These are phyloP conservation scores for Acanthamoeba culbertsoni DNA, from an alignment of 208 protist genomes.

Conservation along the genomic window DNA sequence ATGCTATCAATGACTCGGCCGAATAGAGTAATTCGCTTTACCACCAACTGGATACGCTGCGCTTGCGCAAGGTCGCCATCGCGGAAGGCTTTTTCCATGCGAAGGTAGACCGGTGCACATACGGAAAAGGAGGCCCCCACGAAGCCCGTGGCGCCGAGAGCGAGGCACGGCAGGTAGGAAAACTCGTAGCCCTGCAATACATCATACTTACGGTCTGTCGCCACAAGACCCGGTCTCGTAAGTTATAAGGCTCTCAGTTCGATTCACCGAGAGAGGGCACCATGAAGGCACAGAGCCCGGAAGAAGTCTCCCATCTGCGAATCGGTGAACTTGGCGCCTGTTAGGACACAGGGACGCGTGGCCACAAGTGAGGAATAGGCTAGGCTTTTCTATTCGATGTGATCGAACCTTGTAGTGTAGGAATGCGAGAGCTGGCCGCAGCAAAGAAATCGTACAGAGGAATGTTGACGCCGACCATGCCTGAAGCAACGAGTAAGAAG, in stretches of 20 bases:
- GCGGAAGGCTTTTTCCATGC: neutral
- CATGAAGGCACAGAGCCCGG: neutral
- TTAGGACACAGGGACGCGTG: too few species aligned
- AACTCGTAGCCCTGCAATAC: constrained; percentile 49
- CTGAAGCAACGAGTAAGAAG: neutral
- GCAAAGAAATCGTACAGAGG: constrained; percentile 35
- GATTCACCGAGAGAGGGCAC: neutral
- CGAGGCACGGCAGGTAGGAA: neutral
- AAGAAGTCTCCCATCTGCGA: constrained; percentile 42
- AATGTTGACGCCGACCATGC: constrained; percentile 10
- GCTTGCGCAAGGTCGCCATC: neutral
- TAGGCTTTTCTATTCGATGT: neutral
- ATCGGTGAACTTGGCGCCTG: constrained; percentile 53
- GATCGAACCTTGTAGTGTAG: neutral
- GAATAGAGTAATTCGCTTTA: neutral
- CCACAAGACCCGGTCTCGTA: too few species aligned
- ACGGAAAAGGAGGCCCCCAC: neutral
- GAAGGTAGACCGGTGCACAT: neutral
- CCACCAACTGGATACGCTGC: neutral
- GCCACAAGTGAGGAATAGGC: neutral
- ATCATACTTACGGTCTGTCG: constrained; percentile 4
- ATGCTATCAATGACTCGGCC: neutral
- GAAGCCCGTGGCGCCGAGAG: constrained; percentile 1
- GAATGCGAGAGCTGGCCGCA: neutral
- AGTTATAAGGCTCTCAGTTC: neutral